Conservation (phyloP, 495 filamentous ascomycete species). For the Penicillium cinerascens region DNA sequence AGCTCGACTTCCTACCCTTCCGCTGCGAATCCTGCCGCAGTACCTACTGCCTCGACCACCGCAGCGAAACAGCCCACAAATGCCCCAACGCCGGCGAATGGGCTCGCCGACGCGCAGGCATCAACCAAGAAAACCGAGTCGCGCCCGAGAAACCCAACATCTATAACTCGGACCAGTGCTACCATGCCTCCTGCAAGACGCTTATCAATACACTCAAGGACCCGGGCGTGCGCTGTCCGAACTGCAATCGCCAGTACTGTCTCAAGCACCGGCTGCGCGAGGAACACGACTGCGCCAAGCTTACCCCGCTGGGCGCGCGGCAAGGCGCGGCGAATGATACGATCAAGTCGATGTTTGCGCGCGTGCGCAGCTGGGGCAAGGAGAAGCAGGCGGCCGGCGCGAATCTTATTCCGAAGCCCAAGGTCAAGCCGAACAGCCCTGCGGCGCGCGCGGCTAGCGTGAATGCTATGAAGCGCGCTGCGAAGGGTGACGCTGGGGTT, state of each 20-base stretch:
- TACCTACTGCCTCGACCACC: slow-evolving; percentile 93
- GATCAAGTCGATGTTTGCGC: slow-evolving; percentile 58
- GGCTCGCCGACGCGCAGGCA: slow-evolving; percentile 61
- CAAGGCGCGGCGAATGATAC: slow-evolving; percentile 36
- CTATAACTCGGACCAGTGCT: slow-evolving; percentile 67
- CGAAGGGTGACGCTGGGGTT: slow-evolving; percentile 83
- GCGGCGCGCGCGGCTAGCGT: slow-evolving; percentile 59
- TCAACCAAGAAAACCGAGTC: slow-evolving; percentile 20
- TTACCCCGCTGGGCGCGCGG: slow-evolving; percentile 62
- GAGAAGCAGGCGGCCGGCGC: slow-evolving; percentile 51
- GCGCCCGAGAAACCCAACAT: slow-evolving; percentile 50
- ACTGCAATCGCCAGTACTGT: slow-evolving; percentile 84
- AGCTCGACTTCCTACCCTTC: slow-evolving; percentile 96
- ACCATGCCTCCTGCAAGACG: slow-evolving; percentile 73
- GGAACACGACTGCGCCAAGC: slow-evolving; percentile 79
- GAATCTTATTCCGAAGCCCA: slow-evolving; percentile 39
- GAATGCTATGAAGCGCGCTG: slow-evolving; percentile 74
- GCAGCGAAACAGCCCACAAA: slow-evolving; percentile 77
- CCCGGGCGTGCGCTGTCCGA: slow-evolving; percentile 74
- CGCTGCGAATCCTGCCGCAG: slow-evolving; percentile 82
- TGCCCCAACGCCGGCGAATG: slow-evolving; percentile 83
- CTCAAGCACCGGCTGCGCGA: slow-evolving; percentile 85
- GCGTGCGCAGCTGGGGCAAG: slow-evolving; percentile 65
- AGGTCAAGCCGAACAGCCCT: slow-evolving; percentile 56
- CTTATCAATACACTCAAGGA: slow-evolving; percentile 74